Evolutionary conservation across 2,329 filamentous ascomycete genomes (phyloP), one percentile per base, ranked within the genome.

Genomic region (Orbilia blumenaviensis): DNA sequence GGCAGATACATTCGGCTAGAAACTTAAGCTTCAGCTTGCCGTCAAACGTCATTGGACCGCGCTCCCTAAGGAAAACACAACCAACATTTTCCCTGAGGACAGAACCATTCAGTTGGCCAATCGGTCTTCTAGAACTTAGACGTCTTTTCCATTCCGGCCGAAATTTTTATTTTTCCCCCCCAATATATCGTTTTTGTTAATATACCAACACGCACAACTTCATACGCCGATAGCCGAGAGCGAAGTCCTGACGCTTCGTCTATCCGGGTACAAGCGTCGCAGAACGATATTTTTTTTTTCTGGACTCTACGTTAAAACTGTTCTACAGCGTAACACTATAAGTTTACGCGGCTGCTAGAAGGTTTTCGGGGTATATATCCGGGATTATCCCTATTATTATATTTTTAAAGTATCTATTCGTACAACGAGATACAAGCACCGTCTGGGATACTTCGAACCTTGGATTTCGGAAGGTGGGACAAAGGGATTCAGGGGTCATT

Each of bases 1-100:
- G 71, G 71, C 71, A 75, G 21, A 48, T 75, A 61, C 46, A 41
- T 10, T 75, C 71, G 71, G 71, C 71, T 75, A 75, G 44, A 41
- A 23, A 29, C 10, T 62, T 75, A 44, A 61, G 61, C 61, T 61
- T 68, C 58, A 32, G 16, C 12, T 50, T 42, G 54, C 63, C 42
- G 62, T 63, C 56, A 48, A 67, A 75, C 71, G 63, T 75, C 71
- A 73, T 42, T 63, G 8, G 25, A 27, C 41, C 60, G 25, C 38
- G 29, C 60, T 50, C 38, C 9, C 10, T 10, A 10, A 34, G 10
- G 21, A 32, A 54, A 34, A 18, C 23, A 25, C 41, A 34, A 50
- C 25, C 41, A 48, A 48, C 29, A 23, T 34, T 21, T 23, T 12
- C 6, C 25, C n/a, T n/a, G n/a, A n/a, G n/a, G n/a, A 36, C 0